A percentile compares a stretch with the other conserved stretches of the same genome.
phyloP scores from a whole-genome alignment of 352 stramenopile genomes.

The Saprolegnia parasitica region DNA sequence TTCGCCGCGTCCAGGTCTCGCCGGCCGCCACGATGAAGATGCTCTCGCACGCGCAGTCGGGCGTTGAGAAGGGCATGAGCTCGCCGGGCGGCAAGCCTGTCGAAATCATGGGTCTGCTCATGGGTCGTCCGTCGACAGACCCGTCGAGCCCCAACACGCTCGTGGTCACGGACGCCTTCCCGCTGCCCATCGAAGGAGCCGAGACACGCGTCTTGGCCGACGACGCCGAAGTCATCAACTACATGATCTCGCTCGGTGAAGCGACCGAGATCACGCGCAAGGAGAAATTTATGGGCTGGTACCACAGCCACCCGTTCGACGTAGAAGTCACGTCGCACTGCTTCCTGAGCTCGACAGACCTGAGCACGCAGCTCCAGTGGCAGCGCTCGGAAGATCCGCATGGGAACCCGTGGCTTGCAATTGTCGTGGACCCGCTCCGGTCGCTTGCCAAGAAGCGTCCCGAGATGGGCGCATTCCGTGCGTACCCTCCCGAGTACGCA shows the following conservation, averaged over 20 bases:
- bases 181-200: constrained; percentile 95
- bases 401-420: constrained; percentile 95
- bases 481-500: constrained; percentile 96
- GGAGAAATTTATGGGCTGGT: constrained; percentile 99
- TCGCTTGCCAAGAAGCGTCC: constrained; percentile 90
- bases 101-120: constrained; percentile 98
- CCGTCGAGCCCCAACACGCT: constrained; percentile 87
- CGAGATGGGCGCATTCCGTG: constrained; percentile 96
- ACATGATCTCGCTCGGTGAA: constrained; percentile 98
- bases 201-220: constrained; percentile 96
- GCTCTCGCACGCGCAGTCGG: constrained; percentile 96
- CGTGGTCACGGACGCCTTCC: constrained; percentile 98
- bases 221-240: constrained; percentile 97
- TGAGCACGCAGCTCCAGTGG: constrained; percentile 97
- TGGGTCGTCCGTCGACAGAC: constrained; percentile 91
- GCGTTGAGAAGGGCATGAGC: constrained; percentile 98
- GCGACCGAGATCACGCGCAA: constrained; percentile 91
- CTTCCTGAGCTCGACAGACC: constrained; percentile 96
- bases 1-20: constrained; percentile 94
- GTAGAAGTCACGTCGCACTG: constrained; percentile 95
- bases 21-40: constrained; percentile 95
- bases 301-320: constrained; percentile 99
- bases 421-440: constrained; percentile 97
- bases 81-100: constrained; percentile 91
- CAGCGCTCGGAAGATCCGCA: constrained; percentile 95